Base-by-base conservation (phyloP, 306 rosid genomes). In the Acacia confusa region DNA sequence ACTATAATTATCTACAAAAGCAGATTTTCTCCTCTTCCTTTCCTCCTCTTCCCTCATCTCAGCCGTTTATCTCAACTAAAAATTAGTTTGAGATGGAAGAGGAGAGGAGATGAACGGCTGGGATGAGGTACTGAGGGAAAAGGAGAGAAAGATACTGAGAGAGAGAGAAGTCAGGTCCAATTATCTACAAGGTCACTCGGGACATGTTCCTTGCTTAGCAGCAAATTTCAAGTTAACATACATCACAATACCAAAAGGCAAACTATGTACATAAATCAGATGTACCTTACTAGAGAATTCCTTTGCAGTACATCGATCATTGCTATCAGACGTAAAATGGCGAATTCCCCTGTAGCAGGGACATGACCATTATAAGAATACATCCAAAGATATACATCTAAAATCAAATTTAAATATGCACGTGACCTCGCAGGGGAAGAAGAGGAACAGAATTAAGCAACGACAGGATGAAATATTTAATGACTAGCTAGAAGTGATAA, bases 231-330 rank as follows among this genome's bases (percentile, higher is more conserved):
- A 27, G 36, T 24, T 24, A 24, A 24, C 1, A 60, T 60, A 4
- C 67, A 63, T 63, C n/a, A 6, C 9, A 14, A 63, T 13, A 58
- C 65, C 65, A 24, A 58, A 63, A 63, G n/a, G 20, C 16, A 16
- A 63, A 72, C 52, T 38, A 67, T 44, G 40, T 43, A 75, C 67
- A 65, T 55, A 63, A 76, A 82, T 78, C 72, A 50, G 77, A 70
- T 43, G 85, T 88, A 88, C 97, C 94, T 90, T 87, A 82, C 84
- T 77, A 82, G 89, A 82, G 77, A 79, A 78, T 80, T 82, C 81
- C 80, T 47, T 81, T 66, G 28, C 17, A 70, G 78, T 63, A 82
- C 70, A 30, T 82, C 17, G 77, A 65, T 38, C 86, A 70, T 52
- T 72, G 79, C 20, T 19, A 47, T 82, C 79, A 58, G 88, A 76